Percentiles rank a stretch among this genome's conserved stretches.
phyloP scores from a whole-genome alignment of 78 protist species.

The Anaeramoeba ignava region DNA sequence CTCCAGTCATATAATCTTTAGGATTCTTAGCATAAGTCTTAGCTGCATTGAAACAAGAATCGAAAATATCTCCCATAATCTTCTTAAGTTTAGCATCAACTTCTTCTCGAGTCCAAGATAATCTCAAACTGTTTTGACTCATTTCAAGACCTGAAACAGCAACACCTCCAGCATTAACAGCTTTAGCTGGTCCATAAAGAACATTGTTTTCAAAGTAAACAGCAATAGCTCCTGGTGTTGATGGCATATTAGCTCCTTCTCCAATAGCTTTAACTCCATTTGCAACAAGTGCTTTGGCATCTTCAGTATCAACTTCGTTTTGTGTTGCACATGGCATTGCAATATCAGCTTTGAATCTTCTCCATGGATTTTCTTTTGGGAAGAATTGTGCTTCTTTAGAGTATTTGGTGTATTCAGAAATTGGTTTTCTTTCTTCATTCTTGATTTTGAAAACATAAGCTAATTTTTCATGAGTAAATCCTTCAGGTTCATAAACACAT shows the following conservation, averaged over 20 bases:
- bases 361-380: slow-evolving; percentile 32
- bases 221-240: slow-evolving; percentile 33
- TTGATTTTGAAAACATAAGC: slow-evolving; percentile 24
- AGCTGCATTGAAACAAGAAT: too few species aligned
- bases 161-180: too few species aligned
- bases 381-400: slow-evolving; percentile 5
- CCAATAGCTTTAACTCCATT: slow-evolving; percentile 22
- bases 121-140: too few species aligned
- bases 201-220: not conserved
- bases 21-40: too few species aligned
- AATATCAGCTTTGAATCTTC: slow-evolving; percentile 13
- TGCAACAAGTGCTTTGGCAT: slow-evolving; percentile 28
- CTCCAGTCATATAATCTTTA: too few species aligned
- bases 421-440: slow-evolving; percentile 20
- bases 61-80: too few species aligned
- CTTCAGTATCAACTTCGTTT: slow-evolving; percentile 38
- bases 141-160: too few species aligned
- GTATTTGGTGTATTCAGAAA: slow-evolving; percentile 5
- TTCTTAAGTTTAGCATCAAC: too few species aligned
- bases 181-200: too few species aligned
- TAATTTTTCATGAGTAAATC: slow-evolving; percentile 35
- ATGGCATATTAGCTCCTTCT: slow-evolving; percentile 62
- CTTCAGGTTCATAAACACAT: slow-evolving; percentile 15
- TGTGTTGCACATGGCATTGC: slow-evolving; percentile 66
- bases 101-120: too few species aligned